These are phyloP conservation scores for Penicillium malachiteum DNA, from an alignment of 495 filamentous ascomycete species.

Conservation along the genomic window DNA sequence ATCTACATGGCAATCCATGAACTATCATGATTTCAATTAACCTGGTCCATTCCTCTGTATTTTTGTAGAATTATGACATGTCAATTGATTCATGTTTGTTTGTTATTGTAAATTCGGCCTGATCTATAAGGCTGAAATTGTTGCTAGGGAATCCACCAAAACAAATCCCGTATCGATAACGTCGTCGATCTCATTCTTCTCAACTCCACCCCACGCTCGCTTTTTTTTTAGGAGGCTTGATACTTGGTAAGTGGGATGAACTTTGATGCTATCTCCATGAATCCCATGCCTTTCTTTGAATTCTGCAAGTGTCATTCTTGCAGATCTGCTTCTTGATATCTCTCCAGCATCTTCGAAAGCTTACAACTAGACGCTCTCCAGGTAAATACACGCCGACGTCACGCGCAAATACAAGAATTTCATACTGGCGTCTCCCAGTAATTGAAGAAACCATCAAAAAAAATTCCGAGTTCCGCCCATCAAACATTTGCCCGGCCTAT, in stretches of 20 bases:
- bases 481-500: background rate
- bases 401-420: background rate
- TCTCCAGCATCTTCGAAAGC: background rate
- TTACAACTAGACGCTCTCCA: background rate
- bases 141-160: constrained; percentile 28
- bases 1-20: too few relatives aligned
- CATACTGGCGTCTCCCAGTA: background rate
- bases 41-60: too few relatives aligned
- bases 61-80: too few relatives aligned
- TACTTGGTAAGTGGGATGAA: background rate
- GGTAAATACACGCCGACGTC: background rate
- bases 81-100: too few relatives aligned
- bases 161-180: constrained; percentile 32
- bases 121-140: constrained; percentile 18
- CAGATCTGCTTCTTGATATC: too few relatives aligned
- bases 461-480: background rate
- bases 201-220: constrained; percentile 15
- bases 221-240: background rate
- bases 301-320: too few relatives aligned
- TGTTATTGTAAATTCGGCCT: background rate
- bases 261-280: background rate
- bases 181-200: constrained; percentile 13
- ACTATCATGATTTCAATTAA: too few relatives aligned
- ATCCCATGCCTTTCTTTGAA: too few relatives aligned
- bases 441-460: background rate